phyloP scores from a whole-genome alignment of 208 protist species.

The Acanthamoeba triangularis region DNA sequence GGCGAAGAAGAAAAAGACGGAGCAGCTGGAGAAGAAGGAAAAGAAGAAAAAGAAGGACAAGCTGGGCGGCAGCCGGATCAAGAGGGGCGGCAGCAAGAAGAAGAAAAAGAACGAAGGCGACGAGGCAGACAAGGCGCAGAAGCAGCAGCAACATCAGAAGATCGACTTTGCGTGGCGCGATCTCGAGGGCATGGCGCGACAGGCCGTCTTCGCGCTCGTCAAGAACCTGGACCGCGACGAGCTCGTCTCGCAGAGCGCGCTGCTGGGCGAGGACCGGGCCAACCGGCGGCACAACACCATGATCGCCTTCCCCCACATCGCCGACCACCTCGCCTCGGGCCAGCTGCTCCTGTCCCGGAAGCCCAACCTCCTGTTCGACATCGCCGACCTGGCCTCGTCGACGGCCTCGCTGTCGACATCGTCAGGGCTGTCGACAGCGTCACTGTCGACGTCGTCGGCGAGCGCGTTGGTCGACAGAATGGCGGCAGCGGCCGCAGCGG shows the following conservation, averaged over 20 bases:
- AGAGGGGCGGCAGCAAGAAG: neutral
- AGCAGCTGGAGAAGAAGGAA: neutral
- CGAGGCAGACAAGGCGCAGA: neutral
- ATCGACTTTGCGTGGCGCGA: constrained; percentile 25
- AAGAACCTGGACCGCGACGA: constrained; percentile 44
- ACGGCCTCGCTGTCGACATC: neutral
- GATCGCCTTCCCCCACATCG: neutral
- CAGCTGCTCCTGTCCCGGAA: neutral
- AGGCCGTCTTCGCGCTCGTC: constrained; percentile 41
- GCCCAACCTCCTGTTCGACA: neutral
- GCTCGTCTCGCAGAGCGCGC: constrained; percentile 21
- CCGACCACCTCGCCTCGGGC: neutral
- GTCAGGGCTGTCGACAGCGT: neutral
- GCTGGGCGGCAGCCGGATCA: neutral
- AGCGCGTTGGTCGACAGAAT: neutral
- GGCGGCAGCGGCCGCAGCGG: neutral
- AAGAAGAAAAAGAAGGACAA: neutral
- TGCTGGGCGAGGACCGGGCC: neutral
- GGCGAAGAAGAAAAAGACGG: neutral
- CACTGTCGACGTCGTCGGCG: neutral
- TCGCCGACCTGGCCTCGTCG: neutral
- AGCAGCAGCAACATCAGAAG: neutral
- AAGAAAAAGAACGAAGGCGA: neutral
- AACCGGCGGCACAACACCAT: neutral
- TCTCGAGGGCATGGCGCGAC: constrained; percentile 32